phyloP scores from a whole-genome alignment of 176 grass and related monocot species.

The Cenchrus fungigraminus region DNA sequence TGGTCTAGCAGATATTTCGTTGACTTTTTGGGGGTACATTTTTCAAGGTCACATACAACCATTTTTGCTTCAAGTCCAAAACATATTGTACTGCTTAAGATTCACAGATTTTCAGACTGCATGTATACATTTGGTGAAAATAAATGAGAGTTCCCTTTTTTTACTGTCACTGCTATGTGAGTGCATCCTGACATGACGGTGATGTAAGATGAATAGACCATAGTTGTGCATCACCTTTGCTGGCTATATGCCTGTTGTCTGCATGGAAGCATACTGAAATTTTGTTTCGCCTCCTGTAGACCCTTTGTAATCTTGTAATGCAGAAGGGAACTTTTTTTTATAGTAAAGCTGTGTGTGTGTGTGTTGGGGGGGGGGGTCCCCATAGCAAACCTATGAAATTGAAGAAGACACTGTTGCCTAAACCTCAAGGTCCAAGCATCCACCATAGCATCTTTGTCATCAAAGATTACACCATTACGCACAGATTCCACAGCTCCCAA shows the following conservation, averaged over 20 bases:
- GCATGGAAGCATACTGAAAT: conserved; percentile 6
- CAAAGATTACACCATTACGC: no score
- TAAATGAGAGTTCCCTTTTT: conserved; percentile 19
- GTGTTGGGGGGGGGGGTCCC: no score
- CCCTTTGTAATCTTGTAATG: neutral
- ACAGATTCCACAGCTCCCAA: no score
- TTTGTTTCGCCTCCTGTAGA: neutral
- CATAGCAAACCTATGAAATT: no score
- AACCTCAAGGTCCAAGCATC: no score
- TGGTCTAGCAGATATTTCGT: neutral
- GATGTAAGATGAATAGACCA: neutral
- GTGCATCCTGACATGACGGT: neutral
- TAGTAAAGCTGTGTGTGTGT: no score
- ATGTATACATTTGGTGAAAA: conserved; percentile 13
- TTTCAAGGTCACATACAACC: neutral
- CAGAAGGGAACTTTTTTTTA: neutral
- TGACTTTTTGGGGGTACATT: neutral
- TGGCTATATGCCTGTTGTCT: neutral
- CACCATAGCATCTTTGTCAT: no score
- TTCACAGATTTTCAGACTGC: conserved; percentile 18
- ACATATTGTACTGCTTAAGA: conserved; percentile 4
- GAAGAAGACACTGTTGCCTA: no score
- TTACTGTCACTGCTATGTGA: neutral
- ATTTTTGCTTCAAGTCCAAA: conserved; percentile 18
- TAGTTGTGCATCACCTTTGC: neutral